phyloP scores from a whole-genome alignment of 164 flowering plant species.

The Euptelea pleiosperma region DNA sequence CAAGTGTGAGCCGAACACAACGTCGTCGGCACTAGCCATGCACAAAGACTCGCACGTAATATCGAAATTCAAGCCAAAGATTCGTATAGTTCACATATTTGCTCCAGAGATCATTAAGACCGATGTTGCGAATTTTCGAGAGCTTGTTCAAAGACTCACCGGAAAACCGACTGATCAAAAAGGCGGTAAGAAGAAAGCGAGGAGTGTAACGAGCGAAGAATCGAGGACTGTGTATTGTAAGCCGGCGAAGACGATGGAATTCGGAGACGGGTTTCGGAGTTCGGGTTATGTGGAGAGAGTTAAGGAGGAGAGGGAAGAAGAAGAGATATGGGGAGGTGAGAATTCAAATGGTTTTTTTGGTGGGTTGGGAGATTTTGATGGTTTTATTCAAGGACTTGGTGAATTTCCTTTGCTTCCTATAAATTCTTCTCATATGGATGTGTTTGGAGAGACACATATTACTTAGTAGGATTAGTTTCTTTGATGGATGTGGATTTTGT shows the following conservation, averaged over 20 bases:
- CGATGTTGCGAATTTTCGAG: slow-evolving; percentile 73
- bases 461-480: not conserved
- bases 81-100: slow-evolving; percentile 81
- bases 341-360: slow-evolving; percentile 42
- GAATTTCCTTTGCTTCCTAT: slow-evolving; percentile 40
- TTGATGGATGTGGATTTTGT: not conserved
- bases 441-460: slow-evolving; percentile 30
- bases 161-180: slow-evolving; percentile 53
- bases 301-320: slow-evolving; percentile 33
- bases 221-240: slow-evolving; percentile 1
- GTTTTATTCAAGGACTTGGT: slow-evolving; percentile 55
- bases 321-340: slow-evolving; percentile 34
- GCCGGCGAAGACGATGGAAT: slow-evolving; percentile 16
- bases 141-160: slow-evolving; percentile 81
- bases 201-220: slow-evolving; percentile 12
- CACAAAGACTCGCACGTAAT: slow-evolving; percentile 55
- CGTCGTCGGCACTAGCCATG: slow-evolving; percentile 35
- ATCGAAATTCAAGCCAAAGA: slow-evolving; percentile 62
- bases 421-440: slow-evolving; percentile 41
- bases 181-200: slow-evolving; percentile 16
- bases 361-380: slow-evolving; percentile 60
- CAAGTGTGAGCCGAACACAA: slow-evolving; percentile 11
- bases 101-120: slow-evolving; percentile 96
- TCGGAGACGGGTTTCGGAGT: slow-evolving; percentile 18
- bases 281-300: slow-evolving; percentile 19